Percentiles rank a stretch among this genome's conserved stretches.
phyloP scores from a whole-genome alignment of 805 yeast genomes.

The Candida hungchunana region DNA sequence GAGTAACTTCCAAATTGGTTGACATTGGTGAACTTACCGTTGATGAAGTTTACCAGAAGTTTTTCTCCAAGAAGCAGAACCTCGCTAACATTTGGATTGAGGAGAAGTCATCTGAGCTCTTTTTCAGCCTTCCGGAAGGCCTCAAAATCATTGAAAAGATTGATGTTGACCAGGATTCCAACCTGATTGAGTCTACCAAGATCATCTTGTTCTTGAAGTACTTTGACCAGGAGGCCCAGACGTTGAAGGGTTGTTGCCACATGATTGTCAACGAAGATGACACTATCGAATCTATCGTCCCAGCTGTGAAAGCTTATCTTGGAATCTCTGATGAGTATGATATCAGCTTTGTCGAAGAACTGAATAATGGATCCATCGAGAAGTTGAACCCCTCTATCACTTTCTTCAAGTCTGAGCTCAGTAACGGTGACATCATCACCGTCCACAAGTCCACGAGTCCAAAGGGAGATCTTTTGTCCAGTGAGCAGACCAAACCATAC shows the following conservation, averaged over 20 bases:
- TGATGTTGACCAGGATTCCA: slow-evolving; percentile 16
- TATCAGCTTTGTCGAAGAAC: slow-evolving; percentile 53
- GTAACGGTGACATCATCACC: slow-evolving; percentile 62
- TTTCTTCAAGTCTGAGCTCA: slow-evolving; percentile 54
- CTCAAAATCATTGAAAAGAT: slow-evolving; percentile 7
- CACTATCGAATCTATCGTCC: slow-evolving; percentile 36
- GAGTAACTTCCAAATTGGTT: slow-evolving; percentile 48
- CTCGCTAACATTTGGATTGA: slow-evolving; percentile 63
- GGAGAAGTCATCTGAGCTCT: slow-evolving; percentile 37
- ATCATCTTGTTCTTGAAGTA: slow-evolving; percentile 52
- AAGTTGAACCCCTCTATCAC: slow-evolving; percentile 32
- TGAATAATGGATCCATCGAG: slow-evolving; percentile 50
- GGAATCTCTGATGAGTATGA: slow-evolving; percentile 32
- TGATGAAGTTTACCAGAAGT: slow-evolving; percentile 46
- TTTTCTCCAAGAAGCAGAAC: slow-evolving; percentile 42
- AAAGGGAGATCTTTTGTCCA: slow-evolving; percentile 23
- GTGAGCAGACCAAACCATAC: too few relatives aligned
- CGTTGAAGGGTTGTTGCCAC: slow-evolving; percentile 65
- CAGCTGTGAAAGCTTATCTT: slow-evolving; percentile 38
- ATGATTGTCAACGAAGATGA: slow-evolving; percentile 46
- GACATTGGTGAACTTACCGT: slow-evolving; percentile 37
- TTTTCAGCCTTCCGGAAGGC: slow-evolving; percentile 5
- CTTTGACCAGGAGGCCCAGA: slow-evolving; percentile 54
- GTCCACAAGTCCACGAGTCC: slow-evolving; percentile 25
- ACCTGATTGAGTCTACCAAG: slow-evolving; percentile 24